Evolutionary conservation across 768 basidiomycete genomes (phyloP).

Genomic region (Leccinum longicurvipes): DNA sequence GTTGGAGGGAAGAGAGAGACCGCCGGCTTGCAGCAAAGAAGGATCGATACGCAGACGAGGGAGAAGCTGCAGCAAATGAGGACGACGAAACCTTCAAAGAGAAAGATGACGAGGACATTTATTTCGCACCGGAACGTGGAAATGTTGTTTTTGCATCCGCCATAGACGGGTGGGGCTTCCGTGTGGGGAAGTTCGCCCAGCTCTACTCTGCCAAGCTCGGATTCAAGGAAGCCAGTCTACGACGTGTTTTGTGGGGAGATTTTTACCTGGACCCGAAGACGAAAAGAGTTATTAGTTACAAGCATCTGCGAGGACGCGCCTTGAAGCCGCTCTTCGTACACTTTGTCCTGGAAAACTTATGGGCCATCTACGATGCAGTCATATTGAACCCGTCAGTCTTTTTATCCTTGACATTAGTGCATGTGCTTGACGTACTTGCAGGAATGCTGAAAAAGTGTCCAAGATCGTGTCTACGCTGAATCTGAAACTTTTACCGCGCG

Average conservation of each 20-base stretch:
- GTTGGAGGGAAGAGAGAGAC: conserved; percentile 93
- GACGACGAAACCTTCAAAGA: conserved; percentile 78
- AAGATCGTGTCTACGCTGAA: conserved; percentile 85
- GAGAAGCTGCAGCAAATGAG: conserved; percentile 57
- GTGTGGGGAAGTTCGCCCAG: conserved; percentile 89
- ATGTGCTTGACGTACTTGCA: conserved; percentile 32
- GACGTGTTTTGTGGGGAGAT: conserved; percentile 93
- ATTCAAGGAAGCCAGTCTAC: conserved; percentile 82
- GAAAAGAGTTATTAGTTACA: conserved; percentile 87
- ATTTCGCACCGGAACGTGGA: conserved; percentile 93
- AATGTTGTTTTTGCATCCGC: conserved; percentile 97
- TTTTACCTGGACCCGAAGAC: conserved; percentile 96
- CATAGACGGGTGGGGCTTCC: conserved; percentile 97
- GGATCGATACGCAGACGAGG: conserved; percentile 63
- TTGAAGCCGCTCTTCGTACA: conserved; percentile 97
- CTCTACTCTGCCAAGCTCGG: conserved; percentile 88
- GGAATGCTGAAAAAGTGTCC: conserved; percentile 82
- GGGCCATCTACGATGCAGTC: conserved; percentile 94
- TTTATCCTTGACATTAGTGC: background rate
- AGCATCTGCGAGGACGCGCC: conserved; percentile 80
- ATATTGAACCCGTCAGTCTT: conserved; percentile 79
- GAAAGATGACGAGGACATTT: conserved; percentile 96
- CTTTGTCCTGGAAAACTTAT: conserved; percentile 95
- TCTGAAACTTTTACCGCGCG: conserved; percentile 82
- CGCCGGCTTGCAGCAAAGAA: conserved; percentile 74